Conservation (phyloP, 2,329 filamentous ascomycete species). For the Emmonsia crescens region DNA sequence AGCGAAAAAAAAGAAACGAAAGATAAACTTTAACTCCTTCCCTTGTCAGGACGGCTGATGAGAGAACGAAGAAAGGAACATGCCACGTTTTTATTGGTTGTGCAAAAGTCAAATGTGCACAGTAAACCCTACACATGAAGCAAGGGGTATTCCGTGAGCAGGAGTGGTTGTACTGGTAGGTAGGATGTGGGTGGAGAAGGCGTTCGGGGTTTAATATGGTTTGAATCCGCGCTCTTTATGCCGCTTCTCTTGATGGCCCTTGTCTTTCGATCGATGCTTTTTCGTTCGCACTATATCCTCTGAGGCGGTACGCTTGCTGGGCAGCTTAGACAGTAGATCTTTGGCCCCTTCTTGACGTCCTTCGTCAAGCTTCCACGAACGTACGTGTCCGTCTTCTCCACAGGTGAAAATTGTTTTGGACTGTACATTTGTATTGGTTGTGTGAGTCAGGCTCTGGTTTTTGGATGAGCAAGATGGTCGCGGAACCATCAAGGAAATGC, state of each 20-base stretch:
- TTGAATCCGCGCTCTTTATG: slow-evolving; percentile 29
- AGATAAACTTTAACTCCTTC: background rate
- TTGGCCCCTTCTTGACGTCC: slow-evolving; percentile 5
- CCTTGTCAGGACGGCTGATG: background rate
- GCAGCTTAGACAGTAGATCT: background rate
- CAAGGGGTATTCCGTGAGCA: background rate
- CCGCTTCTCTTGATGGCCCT: slow-evolving; percentile 22
- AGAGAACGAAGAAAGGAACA: background rate
- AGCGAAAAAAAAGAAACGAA: background rate
- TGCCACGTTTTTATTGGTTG: background rate
- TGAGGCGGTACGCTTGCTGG: background rate
- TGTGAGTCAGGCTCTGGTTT: background rate
- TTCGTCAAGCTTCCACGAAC: slow-evolving; percentile 25
- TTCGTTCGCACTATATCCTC: slow-evolving; percentile 6
- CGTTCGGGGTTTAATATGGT: slow-evolving; percentile 22
- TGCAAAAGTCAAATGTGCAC: background rate
- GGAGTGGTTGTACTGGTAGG: background rate
- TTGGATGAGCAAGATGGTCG: background rate
- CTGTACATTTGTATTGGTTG: slow-evolving; percentile 14
- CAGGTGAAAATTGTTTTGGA: slow-evolving; percentile 34
- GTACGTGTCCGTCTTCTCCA: slow-evolving; percentile 35
- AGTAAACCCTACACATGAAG: background rate
- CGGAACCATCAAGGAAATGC: background rate
- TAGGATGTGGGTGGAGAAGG: background rate
- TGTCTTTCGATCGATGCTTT: slow-evolving; percentile 19